A percentile compares a stretch with the other conserved stretches of the same genome.
Evolutionary conservation across 352 stramenopile species (phyloP).

Genomic region (Halophytophthora batemanensis): DNA sequence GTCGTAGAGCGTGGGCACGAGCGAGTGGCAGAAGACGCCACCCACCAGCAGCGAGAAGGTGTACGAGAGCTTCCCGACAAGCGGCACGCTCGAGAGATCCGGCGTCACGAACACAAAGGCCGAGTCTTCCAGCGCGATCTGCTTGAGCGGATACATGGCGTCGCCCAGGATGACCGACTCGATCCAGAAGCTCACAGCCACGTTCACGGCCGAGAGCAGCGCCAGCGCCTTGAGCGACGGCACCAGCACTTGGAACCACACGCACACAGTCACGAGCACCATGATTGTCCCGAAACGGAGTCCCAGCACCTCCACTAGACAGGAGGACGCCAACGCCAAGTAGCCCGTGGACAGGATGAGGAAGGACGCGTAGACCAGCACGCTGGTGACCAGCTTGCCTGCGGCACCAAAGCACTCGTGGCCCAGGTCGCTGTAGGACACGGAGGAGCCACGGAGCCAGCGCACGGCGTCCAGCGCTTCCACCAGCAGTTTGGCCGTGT

Average conservation of each 20-base stretch:
- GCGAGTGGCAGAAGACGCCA: conserved; percentile 66
- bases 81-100: conserved; percentile 46
- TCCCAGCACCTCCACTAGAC: conserved; percentile 57
- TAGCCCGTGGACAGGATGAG: conserved; percentile 61
- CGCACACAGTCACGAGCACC: conserved; percentile 38
- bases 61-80: conserved; percentile 68
- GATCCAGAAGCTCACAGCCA: conserved; percentile 79
- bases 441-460: conserved; percentile 56
- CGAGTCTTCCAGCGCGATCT: conserved; percentile 60
- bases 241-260: conserved; percentile 71
- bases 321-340: conserved; percentile 50
- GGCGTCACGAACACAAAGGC: conserved; percentile 67
- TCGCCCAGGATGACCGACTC: conserved; percentile 79
- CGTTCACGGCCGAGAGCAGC: conserved; percentile 63
- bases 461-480: conserved; percentile 68
- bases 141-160: conserved; percentile 78
- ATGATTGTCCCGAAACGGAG: conserved; percentile 56
- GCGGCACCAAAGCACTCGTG: conserved; percentile 55
- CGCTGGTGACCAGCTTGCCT: conserved; percentile 35
- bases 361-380: conserved; percentile 57
- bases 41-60: conserved; percentile 63
- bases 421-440: conserved; percentile 72
- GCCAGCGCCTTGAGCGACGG: conserved; percentile 57
- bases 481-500: conserved; percentile 65
- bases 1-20: conserved; percentile 78